Conservation (phyloP, 2,329 filamentous ascomycete species). For the Chlorencoelia australis region DNA sequence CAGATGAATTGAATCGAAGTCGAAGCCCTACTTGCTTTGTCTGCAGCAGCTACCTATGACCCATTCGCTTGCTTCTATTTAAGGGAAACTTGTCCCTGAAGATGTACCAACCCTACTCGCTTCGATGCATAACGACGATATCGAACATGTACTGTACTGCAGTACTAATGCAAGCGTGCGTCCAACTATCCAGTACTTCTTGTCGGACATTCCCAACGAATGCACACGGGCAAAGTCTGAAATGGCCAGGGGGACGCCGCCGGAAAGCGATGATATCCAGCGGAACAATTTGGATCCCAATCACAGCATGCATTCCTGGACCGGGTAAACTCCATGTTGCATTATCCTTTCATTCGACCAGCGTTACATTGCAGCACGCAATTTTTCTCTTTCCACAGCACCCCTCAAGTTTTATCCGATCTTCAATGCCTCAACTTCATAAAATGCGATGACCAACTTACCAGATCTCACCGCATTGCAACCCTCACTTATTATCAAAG, state of each 20-base stretch:
- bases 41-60: too few relatives aligned
- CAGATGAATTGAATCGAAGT: too few relatives aligned
- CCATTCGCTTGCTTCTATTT: too few relatives aligned
- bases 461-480: background rate
- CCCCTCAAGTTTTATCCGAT: background rate
- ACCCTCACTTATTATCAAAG: background rate
- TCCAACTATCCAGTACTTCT: background rate
- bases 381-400: background rate
- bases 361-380: conserved; percentile 1
- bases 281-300: too few relatives aligned
- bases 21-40: too few relatives aligned
- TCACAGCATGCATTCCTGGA: background rate
- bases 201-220: background rate
- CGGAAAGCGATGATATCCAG: too few relatives aligned
- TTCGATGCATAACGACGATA: background rate
- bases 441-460: background rate
- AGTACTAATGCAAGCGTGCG: background rate
- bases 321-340: background rate
- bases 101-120: too few relatives aligned
- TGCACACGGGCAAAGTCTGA: conserved; percentile 1
- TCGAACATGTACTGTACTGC: conserved; percentile 2
- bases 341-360: background rate
- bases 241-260: too few relatives aligned
- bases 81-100: too few relatives aligned
- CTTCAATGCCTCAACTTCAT: conserved; percentile 1